phyloP scores from a whole-genome alignment of 2,329 filamentous ascomycete genomes.

The Pseudocercospora fijiensis region DNA sequence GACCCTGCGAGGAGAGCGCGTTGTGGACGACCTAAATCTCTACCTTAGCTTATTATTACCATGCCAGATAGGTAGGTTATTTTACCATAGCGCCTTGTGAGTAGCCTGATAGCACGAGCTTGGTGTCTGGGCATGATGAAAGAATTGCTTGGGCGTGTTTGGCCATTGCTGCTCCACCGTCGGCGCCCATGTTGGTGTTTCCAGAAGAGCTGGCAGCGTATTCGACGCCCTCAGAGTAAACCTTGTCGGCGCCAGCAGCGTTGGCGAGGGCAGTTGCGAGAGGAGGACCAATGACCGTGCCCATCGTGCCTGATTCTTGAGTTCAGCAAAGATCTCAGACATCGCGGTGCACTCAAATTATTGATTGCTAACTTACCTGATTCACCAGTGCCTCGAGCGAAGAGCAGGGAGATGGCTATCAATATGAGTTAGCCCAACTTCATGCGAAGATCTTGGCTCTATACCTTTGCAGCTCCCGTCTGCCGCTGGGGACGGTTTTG shows the following conservation, averaged over 20 bases:
- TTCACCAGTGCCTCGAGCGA: constrained; percentile 59
- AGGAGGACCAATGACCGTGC: constrained; percentile 35
- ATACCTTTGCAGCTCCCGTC: constrained; percentile 16
- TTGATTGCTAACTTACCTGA: no score
- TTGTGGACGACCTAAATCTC: constrained; percentile 28
- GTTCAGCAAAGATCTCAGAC: no score
- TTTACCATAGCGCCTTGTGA: constrained; percentile 26
- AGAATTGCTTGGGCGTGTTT: constrained; percentile 17
- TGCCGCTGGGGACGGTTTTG: not conserved
- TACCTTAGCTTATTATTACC: no score
- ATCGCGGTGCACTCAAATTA: no score
- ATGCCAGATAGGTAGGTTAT: no score
- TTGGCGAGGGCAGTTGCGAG: constrained; percentile 23
- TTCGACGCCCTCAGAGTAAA: constrained; percentile 30
- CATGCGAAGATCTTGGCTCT: constrained; percentile 37
- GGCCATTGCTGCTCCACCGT: constrained; percentile 26
- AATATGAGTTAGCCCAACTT: not conserved
- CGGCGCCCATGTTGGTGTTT: constrained; percentile 27
- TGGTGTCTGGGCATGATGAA: constrained; percentile 25
- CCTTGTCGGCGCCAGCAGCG: constrained; percentile 21
- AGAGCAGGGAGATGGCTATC: constrained; percentile 52
- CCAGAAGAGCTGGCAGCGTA: constrained; percentile 31
- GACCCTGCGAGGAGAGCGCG: constrained; percentile 18
- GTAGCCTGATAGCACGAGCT: constrained; percentile 27
- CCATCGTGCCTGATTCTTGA: constrained; percentile 56